Base-by-base conservation (phyloP, 1,284 basidiomycete genomes). In the Boletus austroedulis region DNA sequence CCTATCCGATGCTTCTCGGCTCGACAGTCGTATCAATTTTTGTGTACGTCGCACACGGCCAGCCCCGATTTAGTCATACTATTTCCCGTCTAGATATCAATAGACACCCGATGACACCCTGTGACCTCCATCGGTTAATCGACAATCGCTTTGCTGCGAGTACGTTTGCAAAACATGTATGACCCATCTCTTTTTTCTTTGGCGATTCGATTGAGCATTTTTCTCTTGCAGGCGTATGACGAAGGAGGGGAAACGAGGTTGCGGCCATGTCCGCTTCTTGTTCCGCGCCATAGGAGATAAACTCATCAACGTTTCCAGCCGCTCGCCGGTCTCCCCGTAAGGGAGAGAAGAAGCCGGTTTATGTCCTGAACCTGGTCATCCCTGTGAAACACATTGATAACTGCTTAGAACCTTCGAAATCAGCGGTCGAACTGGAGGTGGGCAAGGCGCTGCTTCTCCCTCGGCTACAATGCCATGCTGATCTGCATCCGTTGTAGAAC, bases 381-480 rank as follows among this genome's bases (percentile, higher is more conserved):
- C 83, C 91, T 43, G 74, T 83, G 2, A 73, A 77, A 21, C 76
- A 85, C 31, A 77, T 95, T 14, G 92, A 95, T 67, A 89, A 90
- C 58, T 84, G 83, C 58, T 69, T 94, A 26, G 90, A 92, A 62
- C 92, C 93, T 17, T 76, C 82, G 14, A 96, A 95, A 75, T 74
- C 78, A 9, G 69, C 78, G 8, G 78, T 94, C 31, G 82, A 87
- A 52, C 78, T 94, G 56, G 78, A 83, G 74, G 94, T 92, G 67
- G 62, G 77, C 64, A 34, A 56, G 6, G 19, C n/a, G 48, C 43
- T n/a, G 29, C 45, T 57, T 55, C 41, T 55, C 49, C 34, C 43
- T 55, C 50, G 31, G 56, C 15, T 29, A n/a, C 24, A 32, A 12
- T 52, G 44, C 19, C 45, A 26, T 49, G 38, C 58, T 63, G 50